Conservation (phyloP, 1,284 basidiomycete genomes). For the Exsudoporus floridanus region DNA sequence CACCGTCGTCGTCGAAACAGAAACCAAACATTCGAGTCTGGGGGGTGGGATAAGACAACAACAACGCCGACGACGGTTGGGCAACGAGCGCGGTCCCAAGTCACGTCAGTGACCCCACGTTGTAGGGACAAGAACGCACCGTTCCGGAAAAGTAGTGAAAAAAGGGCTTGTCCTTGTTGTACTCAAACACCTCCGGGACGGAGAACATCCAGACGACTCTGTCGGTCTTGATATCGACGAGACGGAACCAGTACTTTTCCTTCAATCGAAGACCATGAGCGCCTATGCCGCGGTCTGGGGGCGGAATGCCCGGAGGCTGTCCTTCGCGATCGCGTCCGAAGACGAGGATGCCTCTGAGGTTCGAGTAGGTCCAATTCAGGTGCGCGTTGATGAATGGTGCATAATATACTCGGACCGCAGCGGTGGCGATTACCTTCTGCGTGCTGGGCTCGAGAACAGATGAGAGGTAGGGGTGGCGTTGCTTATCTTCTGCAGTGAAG, state of each 20-base stretch:
- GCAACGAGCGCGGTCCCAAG: background rate
- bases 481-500: constrained; percentile 40
- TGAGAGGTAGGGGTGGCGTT: constrained; percentile 39
- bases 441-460: constrained; percentile 38
- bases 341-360: constrained; percentile 68
- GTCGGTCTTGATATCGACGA: constrained; percentile 69
- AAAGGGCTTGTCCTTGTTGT: constrained; percentile 86
- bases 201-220: constrained; percentile 90
- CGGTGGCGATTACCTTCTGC: constrained; percentile 37
- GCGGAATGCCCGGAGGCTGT: constrained; percentile 14
- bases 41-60: background rate
- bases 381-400: constrained; percentile 46
- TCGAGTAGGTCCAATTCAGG: constrained; percentile 69
- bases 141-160: constrained; percentile 88
- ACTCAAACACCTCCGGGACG: constrained; percentile 76
- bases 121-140: constrained; percentile 43
- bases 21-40: constrained; percentile 82
- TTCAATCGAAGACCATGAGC: constrained; percentile 30
- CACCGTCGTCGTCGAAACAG: constrained; percentile 64
- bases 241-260: constrained; percentile 66
- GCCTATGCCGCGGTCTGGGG: constrained; percentile 17
- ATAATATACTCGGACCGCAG: constrained; percentile 51
- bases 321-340: constrained; percentile 63
- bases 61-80: background rate
- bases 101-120: background rate